Conservation (phyloP, 768 basidiomycete species). For the Termitomyces heimii region DNA sequence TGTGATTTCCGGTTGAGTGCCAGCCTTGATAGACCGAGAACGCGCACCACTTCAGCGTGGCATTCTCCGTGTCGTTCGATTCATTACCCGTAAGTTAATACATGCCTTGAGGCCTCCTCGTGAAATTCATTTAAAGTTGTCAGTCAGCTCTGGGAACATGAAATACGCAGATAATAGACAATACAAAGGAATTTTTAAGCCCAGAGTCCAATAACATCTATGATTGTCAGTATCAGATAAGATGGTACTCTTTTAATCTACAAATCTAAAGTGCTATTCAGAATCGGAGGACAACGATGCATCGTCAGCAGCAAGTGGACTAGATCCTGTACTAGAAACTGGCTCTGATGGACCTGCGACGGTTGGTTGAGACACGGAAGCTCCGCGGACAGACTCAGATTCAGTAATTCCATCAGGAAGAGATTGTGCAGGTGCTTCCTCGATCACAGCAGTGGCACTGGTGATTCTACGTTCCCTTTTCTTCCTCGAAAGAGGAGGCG, state of each 20-base stretch:
- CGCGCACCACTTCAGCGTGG: not conserved
- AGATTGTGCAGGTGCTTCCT: constrained; percentile 16
- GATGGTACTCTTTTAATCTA: not conserved
- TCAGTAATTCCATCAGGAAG: not conserved
- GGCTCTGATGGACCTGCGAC: constrained; percentile 17
- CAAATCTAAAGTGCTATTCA: not conserved
- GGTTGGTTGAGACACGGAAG: not conserved
- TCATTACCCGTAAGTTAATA: not conserved
- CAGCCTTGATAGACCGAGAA: not conserved
- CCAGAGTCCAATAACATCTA: too few relatives aligned
- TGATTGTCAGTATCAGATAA: not conserved
- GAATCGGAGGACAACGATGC: constrained; percentile 14
- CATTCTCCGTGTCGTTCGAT: not conserved
- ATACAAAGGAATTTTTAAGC: too few relatives aligned
- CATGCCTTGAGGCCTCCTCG: not conserved
- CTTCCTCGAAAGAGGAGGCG: constrained; percentile 20
- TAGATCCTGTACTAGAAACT: constrained; percentile 27
- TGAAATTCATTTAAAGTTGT: not conserved
- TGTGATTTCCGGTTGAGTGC: not conserved
- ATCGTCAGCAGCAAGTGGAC: constrained; percentile 15
- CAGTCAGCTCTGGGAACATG: not conserved
- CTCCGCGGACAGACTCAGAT: not conserved
- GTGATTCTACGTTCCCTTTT: constrained; percentile 44
- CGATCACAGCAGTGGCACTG: constrained; percentile 44
- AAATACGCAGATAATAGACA: not conserved